phyloP scores from a whole-genome alignment of 305 asterid species.

The Striga hermonthica region DNA sequence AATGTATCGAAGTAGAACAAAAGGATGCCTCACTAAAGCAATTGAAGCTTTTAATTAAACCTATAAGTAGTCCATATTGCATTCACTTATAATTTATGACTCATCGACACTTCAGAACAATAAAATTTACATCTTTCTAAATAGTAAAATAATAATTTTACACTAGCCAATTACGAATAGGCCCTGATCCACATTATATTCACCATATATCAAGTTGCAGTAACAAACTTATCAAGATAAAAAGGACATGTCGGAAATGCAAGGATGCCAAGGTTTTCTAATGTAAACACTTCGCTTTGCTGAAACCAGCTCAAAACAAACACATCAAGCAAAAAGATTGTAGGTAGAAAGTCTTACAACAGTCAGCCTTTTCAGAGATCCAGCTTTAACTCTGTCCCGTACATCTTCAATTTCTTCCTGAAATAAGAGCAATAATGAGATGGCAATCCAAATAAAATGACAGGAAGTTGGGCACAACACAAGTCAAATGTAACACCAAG shows the following conservation, averaged over 20 bases:
- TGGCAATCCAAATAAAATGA: conserved; percentile 10
- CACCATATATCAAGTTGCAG: conserved; percentile 4
- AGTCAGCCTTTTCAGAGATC: conserved; percentile 58
- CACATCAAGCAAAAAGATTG: conserved; percentile 16
- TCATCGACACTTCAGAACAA: conserved; percentile 17
- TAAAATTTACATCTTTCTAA: conserved; percentile 3
- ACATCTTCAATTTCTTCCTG: conserved; percentile 87
- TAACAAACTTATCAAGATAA: not conserved
- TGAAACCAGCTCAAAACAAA: conserved; percentile 10
- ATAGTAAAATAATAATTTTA: not conserved
- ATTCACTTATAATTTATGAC: conserved; percentile 3
- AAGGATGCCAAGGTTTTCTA: no score
- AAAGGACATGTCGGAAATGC: conserved; percentile 23
- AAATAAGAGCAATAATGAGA: conserved; percentile 33
- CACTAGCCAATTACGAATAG: conserved; percentile 1
- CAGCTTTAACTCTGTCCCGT: conserved; percentile 66
- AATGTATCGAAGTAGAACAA: not conserved
- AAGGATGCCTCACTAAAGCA: conserved; percentile 14
- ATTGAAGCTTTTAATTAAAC: conserved; percentile 1
- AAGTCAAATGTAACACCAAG: conserved; percentile 1
- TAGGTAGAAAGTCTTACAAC: conserved; percentile 54
- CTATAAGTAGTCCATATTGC: not conserved
- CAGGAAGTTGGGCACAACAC: conserved; percentile 3
- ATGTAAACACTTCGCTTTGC: conserved; percentile 19
- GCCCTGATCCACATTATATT: conserved; percentile 18